Conservation (phyloP, 228 moss, liverwort and hornwort species). For the Sphagnum fallax region DNA sequence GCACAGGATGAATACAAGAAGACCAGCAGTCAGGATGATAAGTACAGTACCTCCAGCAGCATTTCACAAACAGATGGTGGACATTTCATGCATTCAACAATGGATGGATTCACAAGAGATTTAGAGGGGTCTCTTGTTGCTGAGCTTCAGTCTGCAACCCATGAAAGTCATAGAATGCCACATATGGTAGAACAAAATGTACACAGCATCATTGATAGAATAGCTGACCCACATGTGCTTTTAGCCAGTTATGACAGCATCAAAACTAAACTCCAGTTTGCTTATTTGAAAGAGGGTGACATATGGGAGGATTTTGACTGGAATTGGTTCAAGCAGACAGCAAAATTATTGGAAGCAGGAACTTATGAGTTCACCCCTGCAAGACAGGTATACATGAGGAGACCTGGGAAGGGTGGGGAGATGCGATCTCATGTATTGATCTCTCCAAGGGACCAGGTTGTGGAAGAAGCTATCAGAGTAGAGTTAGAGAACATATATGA, state of each 20-base stretch:
- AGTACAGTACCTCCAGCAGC: neutral
- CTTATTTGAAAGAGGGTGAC: conserved; percentile 22
- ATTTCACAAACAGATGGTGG: neutral
- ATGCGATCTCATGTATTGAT: conserved; percentile 18
- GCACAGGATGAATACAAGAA: neutral
- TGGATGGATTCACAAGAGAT: no score
- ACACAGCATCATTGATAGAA: conserved; percentile 12
- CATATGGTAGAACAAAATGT: neutral
- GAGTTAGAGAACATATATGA: conserved; percentile 34
- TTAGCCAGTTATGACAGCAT: conserved; percentile 31
- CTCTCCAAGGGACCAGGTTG: conserved; percentile 33
- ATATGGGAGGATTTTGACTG: conserved; percentile 23
- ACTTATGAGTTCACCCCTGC: conserved; percentile 23
- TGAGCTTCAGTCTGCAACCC: no score
- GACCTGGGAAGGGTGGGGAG: conserved; percentile 31
- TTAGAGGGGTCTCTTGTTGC: no score
- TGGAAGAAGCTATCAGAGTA: conserved; percentile 29
- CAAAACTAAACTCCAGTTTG: conserved; percentile 26
- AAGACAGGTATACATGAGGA: conserved; percentile 21
- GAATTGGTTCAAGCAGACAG: conserved; percentile 21
- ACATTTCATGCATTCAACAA: neutral
- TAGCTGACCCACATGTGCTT: conserved; percentile 23
- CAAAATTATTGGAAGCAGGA: conserved; percentile 16
- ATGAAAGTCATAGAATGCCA: neutral
- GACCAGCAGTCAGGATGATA: neutral